Conservation (phyloP, 73 alveolate genomes). For the Breviolum minutum region DNA sequence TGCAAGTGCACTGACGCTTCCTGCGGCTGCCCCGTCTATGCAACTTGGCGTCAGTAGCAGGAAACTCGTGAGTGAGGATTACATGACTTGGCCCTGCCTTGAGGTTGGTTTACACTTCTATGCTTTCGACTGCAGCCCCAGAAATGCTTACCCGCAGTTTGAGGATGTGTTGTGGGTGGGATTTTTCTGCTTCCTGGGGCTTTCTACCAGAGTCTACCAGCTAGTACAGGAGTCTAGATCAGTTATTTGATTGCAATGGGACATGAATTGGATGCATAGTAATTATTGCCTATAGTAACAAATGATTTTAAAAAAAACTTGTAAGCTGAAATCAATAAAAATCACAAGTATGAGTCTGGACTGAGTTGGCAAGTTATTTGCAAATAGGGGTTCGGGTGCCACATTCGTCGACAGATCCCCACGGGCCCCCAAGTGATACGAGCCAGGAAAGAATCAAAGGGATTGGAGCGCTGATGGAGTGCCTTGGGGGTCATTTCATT, state of each 20-base stretch:
- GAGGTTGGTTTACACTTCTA: constrained; percentile 88
- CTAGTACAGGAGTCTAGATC: no score
- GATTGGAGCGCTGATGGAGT: constrained; percentile 54
- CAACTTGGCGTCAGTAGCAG: background rate
- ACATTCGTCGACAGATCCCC: no score
- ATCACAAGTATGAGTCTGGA: background rate
- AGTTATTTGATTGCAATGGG: no score
- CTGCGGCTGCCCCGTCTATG: constrained; percentile 85
- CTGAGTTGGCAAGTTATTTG: background rate
- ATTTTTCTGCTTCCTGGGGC: no score
- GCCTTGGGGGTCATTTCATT: background rate
- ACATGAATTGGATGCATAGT: no score
- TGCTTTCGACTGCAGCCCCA: constrained; percentile 78
- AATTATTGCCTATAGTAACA: no score
- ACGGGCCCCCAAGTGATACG: no score
- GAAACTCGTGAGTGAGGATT: background rate
- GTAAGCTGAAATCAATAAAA: background rate
- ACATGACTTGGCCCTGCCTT: background rate
- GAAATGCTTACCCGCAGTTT: no score
- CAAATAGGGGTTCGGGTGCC: background rate
- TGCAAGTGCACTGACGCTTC: constrained; percentile 80
- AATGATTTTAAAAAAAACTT: background rate
- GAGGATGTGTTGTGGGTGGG: no score
- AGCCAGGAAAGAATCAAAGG: constrained; percentile 43
- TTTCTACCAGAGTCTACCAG: no score